These are phyloP conservation scores for Casuarina glauca DNA, from an alignment of 306 rosid genomes.

Conservation along the genomic window DNA sequence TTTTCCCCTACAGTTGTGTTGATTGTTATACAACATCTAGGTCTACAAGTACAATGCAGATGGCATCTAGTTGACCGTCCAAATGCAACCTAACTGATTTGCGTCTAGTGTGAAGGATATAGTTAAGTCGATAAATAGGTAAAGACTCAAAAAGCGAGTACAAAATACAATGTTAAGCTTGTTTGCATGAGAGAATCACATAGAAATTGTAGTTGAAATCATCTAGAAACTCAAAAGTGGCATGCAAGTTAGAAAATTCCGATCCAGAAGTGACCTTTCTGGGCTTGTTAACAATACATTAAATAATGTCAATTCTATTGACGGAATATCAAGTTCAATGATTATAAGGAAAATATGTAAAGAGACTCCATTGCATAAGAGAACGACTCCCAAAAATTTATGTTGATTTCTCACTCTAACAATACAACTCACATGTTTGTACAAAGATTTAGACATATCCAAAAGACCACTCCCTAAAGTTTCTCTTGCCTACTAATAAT, in stretches of 20 bases:
- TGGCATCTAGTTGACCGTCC: neutral
- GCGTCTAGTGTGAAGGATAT: neutral
- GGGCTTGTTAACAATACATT: neutral
- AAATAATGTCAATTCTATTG: neutral
- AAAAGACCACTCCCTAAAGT: neutral
- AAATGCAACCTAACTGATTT: neutral
- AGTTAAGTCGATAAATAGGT: neutral
- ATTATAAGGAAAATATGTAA: neutral
- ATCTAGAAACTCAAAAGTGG: neutral
- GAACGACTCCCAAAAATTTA: neutral
- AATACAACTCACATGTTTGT: neutral
- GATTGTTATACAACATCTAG: too few species aligned
- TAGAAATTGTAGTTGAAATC: neutral
- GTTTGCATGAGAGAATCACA: neutral
- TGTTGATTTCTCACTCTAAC: neutral
- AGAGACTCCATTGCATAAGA: neutral
- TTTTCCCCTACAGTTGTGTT: neutral
- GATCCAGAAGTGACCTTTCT: neutral
- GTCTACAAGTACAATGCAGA: too few species aligned
- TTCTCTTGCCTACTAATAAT: neutral
- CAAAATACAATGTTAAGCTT: conserved; percentile 11
- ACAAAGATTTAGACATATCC: neutral
- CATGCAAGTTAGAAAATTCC: neutral
- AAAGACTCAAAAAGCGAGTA: conserved; percentile 12
- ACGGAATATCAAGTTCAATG: neutral